Conservation (phyloP, 2,329 filamentous ascomycete genomes). For the Tolypocladium tropicale region DNA sequence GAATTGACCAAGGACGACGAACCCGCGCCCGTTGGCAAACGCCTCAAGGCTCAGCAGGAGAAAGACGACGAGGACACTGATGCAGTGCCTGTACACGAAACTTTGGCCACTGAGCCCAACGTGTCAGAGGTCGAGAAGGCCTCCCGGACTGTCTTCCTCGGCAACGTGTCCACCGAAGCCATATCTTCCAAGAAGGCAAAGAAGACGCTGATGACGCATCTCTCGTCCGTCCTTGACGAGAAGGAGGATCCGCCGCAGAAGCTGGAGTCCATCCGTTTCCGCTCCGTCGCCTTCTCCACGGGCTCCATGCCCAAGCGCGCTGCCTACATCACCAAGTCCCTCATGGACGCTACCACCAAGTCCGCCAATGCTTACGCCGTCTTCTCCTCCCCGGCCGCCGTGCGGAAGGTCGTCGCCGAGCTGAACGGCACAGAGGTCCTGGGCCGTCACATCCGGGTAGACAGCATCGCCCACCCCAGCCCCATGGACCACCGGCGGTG, state of each 20-base stretch:
- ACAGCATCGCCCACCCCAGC: constrained; percentile 81
- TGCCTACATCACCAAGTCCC: constrained; percentile 81
- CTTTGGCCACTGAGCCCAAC: constrained; percentile 41
- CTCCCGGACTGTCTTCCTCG: constrained; percentile 80
- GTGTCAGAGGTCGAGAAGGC: constrained; percentile 69
- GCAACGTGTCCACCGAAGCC: constrained; percentile 76
- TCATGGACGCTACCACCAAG: constrained; percentile 85
- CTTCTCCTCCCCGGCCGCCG: constrained; percentile 65
- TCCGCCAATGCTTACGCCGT: constrained; percentile 93
- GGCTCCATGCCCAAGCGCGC: constrained; percentile 78
- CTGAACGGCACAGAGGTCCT: constrained; percentile 81
- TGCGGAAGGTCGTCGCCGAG: constrained; percentile 61
- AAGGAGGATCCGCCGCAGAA: constrained; percentile 51
- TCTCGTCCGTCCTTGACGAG: constrained; percentile 60
- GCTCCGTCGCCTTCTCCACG: constrained; percentile 77
- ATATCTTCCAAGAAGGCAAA: constrained; percentile 75
- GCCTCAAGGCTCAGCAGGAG: constrained; percentile 32
- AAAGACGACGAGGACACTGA: constrained; percentile 28
- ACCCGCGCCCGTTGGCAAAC: constrained; percentile 45
- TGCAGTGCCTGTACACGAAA: constrained; percentile 45
- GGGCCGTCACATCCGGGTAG: constrained; percentile 80
- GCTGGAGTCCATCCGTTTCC: constrained; percentile 86
- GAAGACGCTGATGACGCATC: constrained; percentile 66
- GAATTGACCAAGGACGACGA: constrained; percentile 52
- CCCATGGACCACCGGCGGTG: constrained; percentile 78